Evolutionary conservation across 257 asterid species (phyloP).

Genomic region (Striga asiatica): DNA sequence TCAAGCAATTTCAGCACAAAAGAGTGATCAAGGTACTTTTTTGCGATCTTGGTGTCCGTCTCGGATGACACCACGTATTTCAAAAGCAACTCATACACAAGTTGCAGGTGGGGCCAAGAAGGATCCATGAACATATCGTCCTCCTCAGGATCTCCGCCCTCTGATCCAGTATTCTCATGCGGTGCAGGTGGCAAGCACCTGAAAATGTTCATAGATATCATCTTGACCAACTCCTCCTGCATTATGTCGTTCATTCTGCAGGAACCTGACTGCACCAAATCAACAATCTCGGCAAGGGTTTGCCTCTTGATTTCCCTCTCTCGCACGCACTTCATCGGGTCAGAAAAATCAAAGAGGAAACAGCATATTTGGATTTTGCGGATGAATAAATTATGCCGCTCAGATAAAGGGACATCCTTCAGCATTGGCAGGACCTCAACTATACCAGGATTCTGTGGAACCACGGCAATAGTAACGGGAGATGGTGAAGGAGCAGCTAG

Average conservation of each 20-base stretch:
- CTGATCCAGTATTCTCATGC: conserved; percentile 45
- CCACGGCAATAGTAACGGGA: conserved; percentile 36
- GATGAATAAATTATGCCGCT: conserved; percentile 60
- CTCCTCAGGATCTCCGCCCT: conserved; percentile 66
- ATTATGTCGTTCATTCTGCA: conserved; percentile 75
- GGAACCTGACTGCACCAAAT: conserved; percentile 59
- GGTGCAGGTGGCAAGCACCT: conserved; percentile 69
- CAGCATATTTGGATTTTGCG: conserved; percentile 66
- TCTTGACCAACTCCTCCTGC: conserved; percentile 78
- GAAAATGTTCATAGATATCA: conserved; percentile 66
- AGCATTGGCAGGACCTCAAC: conserved; percentile 68
- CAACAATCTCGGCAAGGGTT: conserved; percentile 70
- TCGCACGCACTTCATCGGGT: conserved; percentile 42
- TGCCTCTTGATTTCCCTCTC: conserved; percentile 92
- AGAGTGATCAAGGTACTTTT: conserved; percentile 76
- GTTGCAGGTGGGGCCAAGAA: conserved; percentile 78
- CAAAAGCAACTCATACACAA: conserved; percentile 58
- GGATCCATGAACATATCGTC: conserved; percentile 84
- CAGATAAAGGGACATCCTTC: conserved; percentile 62
- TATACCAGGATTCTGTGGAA: conserved; percentile 36
- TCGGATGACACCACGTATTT: conserved; percentile 62
- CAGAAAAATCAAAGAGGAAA: conserved; percentile 50
- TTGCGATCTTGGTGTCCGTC: conserved; percentile 68
- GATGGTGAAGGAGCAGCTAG: conserved; percentile 29
- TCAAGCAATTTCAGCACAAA: conserved; percentile 67